Base-by-base conservation (phyloP, 768 basidiomycete species). In the Mrakia hoshinonis region DNA sequence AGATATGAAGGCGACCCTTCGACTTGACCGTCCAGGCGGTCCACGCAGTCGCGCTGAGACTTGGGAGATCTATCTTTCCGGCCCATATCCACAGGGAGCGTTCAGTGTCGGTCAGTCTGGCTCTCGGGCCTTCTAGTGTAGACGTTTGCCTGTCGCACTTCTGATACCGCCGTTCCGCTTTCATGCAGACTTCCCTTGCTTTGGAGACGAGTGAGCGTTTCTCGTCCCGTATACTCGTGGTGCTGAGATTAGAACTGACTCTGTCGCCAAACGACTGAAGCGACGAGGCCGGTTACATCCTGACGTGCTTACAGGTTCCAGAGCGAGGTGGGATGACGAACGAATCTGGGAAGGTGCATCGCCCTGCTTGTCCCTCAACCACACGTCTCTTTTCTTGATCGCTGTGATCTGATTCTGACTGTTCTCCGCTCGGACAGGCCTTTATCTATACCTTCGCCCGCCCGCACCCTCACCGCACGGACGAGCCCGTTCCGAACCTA, bases 301-400 rank as follows among this genome's bases (percentile, higher is more conserved):
- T 55, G 26, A 55, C 54, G 1, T 55, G 54, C 54, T 18, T 55
- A 1, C 26, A 26, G 6, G 26, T 55, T 3, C 54, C 54, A 29
- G 3, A 26, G 13, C 29, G 34, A 29, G 54, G 54, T 18, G 54
- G 54, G 11, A 55, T 55, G 54, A 55, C 54, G 3, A 55, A 55
- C 54, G 54, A 55, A 18, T 15, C 13, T 31, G 54, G 54, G 54
- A 55, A 55, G 54, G 54, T 55, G 54, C 46, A 47, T 47, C 46
- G 46, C 46, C 26, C 5, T 31, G 7, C 12, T 3, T 24, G 13
- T 29, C 29, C 26, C 29, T 22, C n/a, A n/a, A n/a, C n/a, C n/a
- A n/a, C n/a, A n/a, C 12, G 29, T 18, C 11, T 34, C 29, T 5
- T 52, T 15, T 52, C n/a, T 4, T 26, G n/a, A 52, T 24, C 51